phyloP scores from a whole-genome alignment of 1,139 yeast genomes.

The Pichia sp. region DNA sequence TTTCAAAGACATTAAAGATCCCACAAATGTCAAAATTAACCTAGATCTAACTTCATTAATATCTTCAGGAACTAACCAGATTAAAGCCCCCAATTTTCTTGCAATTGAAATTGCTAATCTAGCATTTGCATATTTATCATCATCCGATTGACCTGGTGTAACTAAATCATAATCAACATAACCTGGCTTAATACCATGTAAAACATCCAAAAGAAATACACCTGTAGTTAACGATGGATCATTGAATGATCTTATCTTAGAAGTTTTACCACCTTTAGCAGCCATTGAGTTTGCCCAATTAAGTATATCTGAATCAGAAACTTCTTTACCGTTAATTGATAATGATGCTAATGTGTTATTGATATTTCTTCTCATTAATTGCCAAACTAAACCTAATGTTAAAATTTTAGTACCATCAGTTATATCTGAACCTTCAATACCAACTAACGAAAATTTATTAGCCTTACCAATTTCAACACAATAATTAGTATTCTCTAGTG shows the following conservation, averaged over 20 bases:
- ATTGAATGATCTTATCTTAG: constrained; percentile 72
- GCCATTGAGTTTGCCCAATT: constrained; percentile 91
- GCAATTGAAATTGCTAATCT: constrained; percentile 96
- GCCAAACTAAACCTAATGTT: constrained; percentile 97
- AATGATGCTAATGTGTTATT: constrained; percentile 72
- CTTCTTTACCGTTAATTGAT: constrained; percentile 63
- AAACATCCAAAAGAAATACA: constrained; percentile 77
- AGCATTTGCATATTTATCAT: constrained; percentile 88
- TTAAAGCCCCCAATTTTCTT: constrained; percentile 93
- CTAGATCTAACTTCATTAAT: constrained; percentile 93
- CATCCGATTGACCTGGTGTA: constrained; percentile 68
- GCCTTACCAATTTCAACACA: constrained; percentile 95
- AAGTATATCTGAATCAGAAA: constrained; percentile 79
- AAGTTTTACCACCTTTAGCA: constrained; percentile 70
- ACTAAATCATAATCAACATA: constrained; percentile 95
- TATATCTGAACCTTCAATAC: constrained; percentile 97
- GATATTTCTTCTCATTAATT: constrained; percentile 94
- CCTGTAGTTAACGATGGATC: constrained; percentile 73
- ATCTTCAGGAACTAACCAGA: constrained; percentile 99
- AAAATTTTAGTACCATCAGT: constrained; percentile 88
- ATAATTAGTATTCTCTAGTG: constrained; percentile 91
- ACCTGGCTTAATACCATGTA: constrained; percentile 93
- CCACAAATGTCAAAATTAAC: constrained; percentile 88
- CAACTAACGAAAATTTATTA: constrained; percentile 86
- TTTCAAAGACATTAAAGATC: constrained; percentile 75